phyloP scores from a whole-genome alignment of 2,329 filamentous ascomycete genomes.

The Phoma herbarum region DNA sequence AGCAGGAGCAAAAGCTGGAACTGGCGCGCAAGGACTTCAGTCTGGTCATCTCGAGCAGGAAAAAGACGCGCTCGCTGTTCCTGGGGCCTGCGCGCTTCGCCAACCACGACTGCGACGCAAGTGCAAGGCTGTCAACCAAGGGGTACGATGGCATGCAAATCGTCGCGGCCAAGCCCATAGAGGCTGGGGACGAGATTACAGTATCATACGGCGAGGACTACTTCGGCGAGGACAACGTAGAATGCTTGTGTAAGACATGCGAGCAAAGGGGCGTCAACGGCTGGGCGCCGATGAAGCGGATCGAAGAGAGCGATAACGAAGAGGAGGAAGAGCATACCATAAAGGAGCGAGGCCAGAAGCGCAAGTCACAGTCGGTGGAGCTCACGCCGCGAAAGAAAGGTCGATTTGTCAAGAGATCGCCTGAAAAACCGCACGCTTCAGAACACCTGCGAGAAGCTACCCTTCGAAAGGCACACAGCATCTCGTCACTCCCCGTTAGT shows the following conservation, averaged over 20 bases:
- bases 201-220: conserved; percentile 96
- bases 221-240: conserved; percentile 93
- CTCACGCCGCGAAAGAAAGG: conserved; percentile 26
- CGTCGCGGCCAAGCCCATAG: conserved; percentile 81
- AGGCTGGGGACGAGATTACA: conserved; percentile 91
- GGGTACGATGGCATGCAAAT: conserved; percentile 91
- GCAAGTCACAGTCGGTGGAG: conserved; percentile 36
- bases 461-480: conserved; percentile 46
- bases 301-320: conserved; percentile 50
- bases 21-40: conserved; percentile 91
- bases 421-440: conserved; percentile 23
- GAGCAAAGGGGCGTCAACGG: conserved; percentile 80
- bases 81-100: conserved; percentile 95
- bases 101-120: conserved; percentile 95
- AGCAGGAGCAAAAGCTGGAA: conserved; percentile 85
- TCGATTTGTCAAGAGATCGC: conserved; percentile 25
- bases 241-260: conserved; percentile 90
- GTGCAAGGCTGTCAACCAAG: conserved; percentile 84
- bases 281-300: conserved; percentile 68
- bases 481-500: conserved; percentile 43
- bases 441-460: conserved; percentile 35
- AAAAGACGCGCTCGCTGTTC: conserved; percentile 90
- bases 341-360: conserved; percentile 37
- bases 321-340: conserved; percentile 29
- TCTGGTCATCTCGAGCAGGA: conserved; percentile 91